Conservation (phyloP, 2,329 filamentous ascomycete genomes). For the Moelleriella libera region DNA sequence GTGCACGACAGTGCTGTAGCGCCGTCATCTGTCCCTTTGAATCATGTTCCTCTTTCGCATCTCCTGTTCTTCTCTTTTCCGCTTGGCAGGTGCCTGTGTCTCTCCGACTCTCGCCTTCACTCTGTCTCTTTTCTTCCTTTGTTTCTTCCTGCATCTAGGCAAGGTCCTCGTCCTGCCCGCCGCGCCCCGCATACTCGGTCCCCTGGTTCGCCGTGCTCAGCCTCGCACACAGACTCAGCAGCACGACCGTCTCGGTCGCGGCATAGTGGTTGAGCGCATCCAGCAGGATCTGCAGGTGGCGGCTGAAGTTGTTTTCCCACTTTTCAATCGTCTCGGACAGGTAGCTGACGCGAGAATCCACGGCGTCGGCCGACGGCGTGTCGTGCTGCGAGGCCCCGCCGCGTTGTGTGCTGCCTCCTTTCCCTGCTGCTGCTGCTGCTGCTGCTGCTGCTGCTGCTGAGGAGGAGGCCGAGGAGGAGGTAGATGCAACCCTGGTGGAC, state of each 20-base stretch:
- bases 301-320: conserved; percentile 86
- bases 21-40: too few species aligned
- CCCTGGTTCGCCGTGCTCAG: conserved; percentile 72
- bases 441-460: too few species aligned
- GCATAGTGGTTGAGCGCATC: conserved; percentile 96
- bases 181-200: conserved; percentile 46
- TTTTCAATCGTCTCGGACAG: conserved; percentile 78
- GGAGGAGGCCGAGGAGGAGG: neutral
- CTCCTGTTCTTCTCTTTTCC: too few species aligned
- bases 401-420: conserved; percentile 7
- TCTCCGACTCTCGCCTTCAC: neutral
- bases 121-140: neutral
- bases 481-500: conserved; percentile 24
- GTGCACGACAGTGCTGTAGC: too few species aligned
- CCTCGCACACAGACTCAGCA: conserved; percentile 74
- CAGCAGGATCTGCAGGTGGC: conserved; percentile 84
- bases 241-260: conserved; percentile 89
- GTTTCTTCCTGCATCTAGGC: neutral
- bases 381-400: conserved; percentile 8
- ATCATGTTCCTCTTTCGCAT: too few species aligned
- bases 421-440: too few species aligned
- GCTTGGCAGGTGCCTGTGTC: too few species aligned
- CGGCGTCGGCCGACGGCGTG: conserved; percentile 16
- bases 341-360: conserved; percentile 48
- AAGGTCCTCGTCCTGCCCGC: conserved; percentile 42